phyloP scores from a whole-genome alignment of 371 early-diverging fungal species.

The Lichtheimia ramosa region DNA sequence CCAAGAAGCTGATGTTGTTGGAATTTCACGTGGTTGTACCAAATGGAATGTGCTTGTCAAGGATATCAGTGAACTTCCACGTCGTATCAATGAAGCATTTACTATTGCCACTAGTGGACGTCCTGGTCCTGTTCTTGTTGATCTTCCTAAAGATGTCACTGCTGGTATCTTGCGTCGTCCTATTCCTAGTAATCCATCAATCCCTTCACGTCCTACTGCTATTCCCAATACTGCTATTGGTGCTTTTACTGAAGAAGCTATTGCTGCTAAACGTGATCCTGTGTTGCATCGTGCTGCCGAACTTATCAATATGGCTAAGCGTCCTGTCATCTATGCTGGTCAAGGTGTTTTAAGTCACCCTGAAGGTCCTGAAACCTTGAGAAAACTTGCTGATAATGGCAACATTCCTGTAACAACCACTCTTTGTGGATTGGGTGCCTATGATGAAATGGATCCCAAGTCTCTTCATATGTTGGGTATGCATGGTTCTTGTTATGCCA shows the following conservation, averaged over 20 bases:
- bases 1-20: constrained; percentile 97
- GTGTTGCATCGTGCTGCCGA: constrained; percentile 69
- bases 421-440: constrained; percentile 89
- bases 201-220: constrained; percentile 63
- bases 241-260: constrained; percentile 44
- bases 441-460: constrained; percentile 87
- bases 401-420: constrained; percentile 97
- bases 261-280: constrained; percentile 54
- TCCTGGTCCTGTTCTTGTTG: constrained; percentile 96
- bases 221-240: constrained; percentile 52
- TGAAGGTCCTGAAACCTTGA: constrained; percentile 80
- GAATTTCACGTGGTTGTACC: constrained; percentile 94
- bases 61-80: constrained; percentile 92
- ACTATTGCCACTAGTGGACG: constrained; percentile 94
- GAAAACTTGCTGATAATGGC: constrained; percentile 78
- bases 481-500: constrained; percentile 97
- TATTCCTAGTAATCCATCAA: constrained; percentile 69
- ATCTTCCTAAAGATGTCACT: constrained; percentile 96
- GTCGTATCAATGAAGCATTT: constrained; percentile 96
- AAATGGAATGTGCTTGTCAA: constrained; percentile 99
- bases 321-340: constrained; percentile 95
- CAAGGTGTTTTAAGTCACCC: constrained; percentile 85
- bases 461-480: constrained; percentile 97
- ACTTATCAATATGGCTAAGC: constrained; percentile 84
- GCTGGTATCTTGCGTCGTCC: constrained; percentile 85